Evolutionary conservation across 2,329 filamentous ascomycete genomes (phyloP).

Genomic region (Scleromitrula shiraiana): DNA sequence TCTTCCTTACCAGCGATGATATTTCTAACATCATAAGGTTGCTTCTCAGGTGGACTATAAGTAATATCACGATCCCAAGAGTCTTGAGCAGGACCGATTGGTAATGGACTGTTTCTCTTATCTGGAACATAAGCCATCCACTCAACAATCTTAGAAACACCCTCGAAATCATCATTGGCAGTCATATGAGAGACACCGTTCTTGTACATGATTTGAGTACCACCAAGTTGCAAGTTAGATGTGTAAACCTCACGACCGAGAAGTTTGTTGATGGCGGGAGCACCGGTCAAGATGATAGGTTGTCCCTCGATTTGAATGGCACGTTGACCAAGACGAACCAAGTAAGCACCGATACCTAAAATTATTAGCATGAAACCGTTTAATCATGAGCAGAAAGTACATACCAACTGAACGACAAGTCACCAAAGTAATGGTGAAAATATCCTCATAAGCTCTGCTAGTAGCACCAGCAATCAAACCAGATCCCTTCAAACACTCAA

Average conservation of each 20-base stretch:
- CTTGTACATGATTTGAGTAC: constrained; percentile 99
- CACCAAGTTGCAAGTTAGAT: constrained; percentile 96
- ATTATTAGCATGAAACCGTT: constrained; percentile 25
- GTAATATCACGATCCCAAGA: constrained; percentile 87
- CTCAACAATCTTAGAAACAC: constrained; percentile 94
- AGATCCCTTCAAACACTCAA: constrained; percentile 93
- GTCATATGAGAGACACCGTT: constrained; percentile 99
- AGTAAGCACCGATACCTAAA: constrained; percentile 87
- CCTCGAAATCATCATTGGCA: constrained; percentile 93
- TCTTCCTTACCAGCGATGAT: constrained; percentile 84
- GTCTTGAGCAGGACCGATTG: constrained; percentile 81
- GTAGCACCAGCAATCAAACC: constrained; percentile 98
- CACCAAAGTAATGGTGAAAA: constrained; percentile 95
- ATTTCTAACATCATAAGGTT: constrained; percentile 87
- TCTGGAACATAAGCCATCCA: constrained; percentile 98
- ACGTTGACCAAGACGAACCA: constrained; percentile 95
- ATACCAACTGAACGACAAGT: constrained; percentile 94
- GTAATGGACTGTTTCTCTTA: constrained; percentile 85
- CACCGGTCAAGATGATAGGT: constrained; percentile 97
- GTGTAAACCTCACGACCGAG: constrained; percentile 98
- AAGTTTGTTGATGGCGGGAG: constrained; percentile 94
- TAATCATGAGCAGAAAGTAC: constrained; percentile 15
- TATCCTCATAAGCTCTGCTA: constrained; percentile 94
- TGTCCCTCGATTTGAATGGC: constrained; percentile 98
- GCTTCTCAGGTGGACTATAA: constrained; percentile 69